Evolutionary conservation across 2,329 filamentous ascomycete species (phyloP).

Genomic region (Aspergillus sp.): DNA sequence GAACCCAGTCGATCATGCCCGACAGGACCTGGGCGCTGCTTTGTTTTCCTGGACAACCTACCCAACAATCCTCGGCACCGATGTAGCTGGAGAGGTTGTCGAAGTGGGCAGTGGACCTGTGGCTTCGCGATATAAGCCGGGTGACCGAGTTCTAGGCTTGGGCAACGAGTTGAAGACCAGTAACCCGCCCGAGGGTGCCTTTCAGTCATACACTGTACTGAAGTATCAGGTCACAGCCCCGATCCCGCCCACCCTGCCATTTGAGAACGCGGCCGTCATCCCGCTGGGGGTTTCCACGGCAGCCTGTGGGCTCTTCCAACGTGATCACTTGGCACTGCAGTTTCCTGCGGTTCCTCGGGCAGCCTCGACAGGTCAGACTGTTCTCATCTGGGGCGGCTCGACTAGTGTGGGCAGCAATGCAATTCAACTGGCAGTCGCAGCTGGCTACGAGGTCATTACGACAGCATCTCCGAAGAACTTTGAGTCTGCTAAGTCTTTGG

Average conservation of each 20-base stretch:
- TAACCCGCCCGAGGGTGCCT: slow-evolving; percentile 8
- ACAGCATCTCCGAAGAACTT: slow-evolving; percentile 38
- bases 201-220: slow-evolving; percentile 21
- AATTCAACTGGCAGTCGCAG: slow-evolving; percentile 36
- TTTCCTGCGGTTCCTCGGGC: slow-evolving; percentile 11
- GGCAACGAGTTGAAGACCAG: not conserved
- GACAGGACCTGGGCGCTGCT: no score
- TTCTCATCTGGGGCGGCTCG: slow-evolving; percentile 43
- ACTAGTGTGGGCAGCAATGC: slow-evolving; percentile 40
- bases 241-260: slow-evolving; percentile 22
- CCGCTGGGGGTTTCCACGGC: slow-evolving; percentile 29
- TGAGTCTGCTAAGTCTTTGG: slow-evolving; percentile 37
- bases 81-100: not conserved
- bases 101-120: not conserved
- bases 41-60: not conserved
- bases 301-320: slow-evolving; percentile 13
- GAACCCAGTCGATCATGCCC: not conserved
- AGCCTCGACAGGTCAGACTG: slow-evolving; percentile 9
- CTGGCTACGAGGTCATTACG: slow-evolving; percentile 35
- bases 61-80: not conserved
- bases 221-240: slow-evolving; percentile 7
- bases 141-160: not conserved
- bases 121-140: not conserved
- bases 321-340: slow-evolving; percentile 15
- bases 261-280: slow-evolving; percentile 26